A percentile compares a stretch with the other conserved stretches of the same genome.
Evolutionary conservation across 306 rosid species (phyloP).

Genomic region (Sechiopsis laciniata): DNA sequence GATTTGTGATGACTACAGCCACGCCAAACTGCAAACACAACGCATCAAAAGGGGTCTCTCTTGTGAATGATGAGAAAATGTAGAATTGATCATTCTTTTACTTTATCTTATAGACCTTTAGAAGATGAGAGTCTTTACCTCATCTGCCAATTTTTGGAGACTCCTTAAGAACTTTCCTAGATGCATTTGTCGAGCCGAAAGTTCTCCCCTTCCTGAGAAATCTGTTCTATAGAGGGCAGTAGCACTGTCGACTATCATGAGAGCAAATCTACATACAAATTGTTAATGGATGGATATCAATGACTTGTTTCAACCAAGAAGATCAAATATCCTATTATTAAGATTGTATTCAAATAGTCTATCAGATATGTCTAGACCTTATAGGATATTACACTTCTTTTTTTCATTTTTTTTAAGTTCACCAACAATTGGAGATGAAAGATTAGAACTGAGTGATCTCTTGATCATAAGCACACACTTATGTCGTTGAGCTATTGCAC

Average conservation of each 20-base stretch:
- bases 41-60: not conserved
- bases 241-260: conserved; percentile 91
- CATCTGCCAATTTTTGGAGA: conserved; percentile 93
- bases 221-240: conserved; percentile 97
- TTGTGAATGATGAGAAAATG: not conserved
- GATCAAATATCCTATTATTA: too few species aligned
- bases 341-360: too few species aligned
- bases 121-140: conserved; percentile 39
- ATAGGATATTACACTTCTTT: too few species aligned
- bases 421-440: too few species aligned
- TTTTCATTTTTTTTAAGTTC: too few species aligned
- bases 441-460: too few species aligned
- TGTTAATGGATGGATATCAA: not conserved
- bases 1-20: conserved; percentile 91
- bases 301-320: too few species aligned
- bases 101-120: too few species aligned
- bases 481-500: too few species aligned
- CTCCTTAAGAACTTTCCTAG: conserved; percentile 86
- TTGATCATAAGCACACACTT: too few species aligned
- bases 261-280: conserved; percentile 56
- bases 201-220: conserved; percentile 95
- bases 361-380: too few species aligned
- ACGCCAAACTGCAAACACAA: conserved; percentile 67
- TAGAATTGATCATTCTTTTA: too few species aligned
- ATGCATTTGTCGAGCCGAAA: conserved; percentile 98